Conservation (phyloP, 352 stramenopile species). For the Pythium guiyangense region DNA sequence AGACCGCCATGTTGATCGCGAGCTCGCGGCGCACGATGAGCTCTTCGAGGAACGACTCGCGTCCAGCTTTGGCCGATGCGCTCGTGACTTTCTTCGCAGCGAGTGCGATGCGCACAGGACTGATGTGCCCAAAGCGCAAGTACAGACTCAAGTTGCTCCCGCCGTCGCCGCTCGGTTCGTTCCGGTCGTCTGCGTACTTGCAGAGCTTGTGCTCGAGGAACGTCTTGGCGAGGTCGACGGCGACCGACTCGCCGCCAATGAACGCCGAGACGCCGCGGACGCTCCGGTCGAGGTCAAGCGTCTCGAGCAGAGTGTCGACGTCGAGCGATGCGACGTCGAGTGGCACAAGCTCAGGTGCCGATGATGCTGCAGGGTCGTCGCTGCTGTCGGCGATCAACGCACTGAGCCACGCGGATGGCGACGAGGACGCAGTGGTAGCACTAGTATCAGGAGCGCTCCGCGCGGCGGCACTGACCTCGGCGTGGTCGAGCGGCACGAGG, state of each 20-base stretch:
- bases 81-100: slow-evolving; percentile 62
- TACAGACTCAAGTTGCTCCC: slow-evolving; percentile 93
- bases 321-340: slow-evolving; percentile 42
- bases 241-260: slow-evolving; percentile 61
- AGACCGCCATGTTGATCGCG: slow-evolving; percentile 97
- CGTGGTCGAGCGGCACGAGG: slow-evolving; percentile 52
- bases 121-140: slow-evolving; percentile 92
- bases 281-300: slow-evolving; percentile 58
- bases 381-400: slow-evolving; percentile 16
- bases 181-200: slow-evolving; percentile 79
- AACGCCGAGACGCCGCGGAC: slow-evolving; percentile 59
- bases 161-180: slow-evolving; percentile 93
- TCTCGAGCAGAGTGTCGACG: slow-evolving; percentile 28
- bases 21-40: slow-evolving; percentile 96
- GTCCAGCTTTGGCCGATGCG: slow-evolving; percentile 53
- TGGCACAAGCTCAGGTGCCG: slow-evolving; percentile 8
- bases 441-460: slow-evolving; percentile 12
- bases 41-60: slow-evolving; percentile 96
- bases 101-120: slow-evolving; percentile 60
- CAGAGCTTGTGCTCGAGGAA: slow-evolving; percentile 87
- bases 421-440: background rate
- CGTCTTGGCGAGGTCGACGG: slow-evolving; percentile 62
- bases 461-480: slow-evolving; percentile 21
- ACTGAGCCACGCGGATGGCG: slow-evolving; percentile 3
- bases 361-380: background rate